A percentile compares a stretch with the other conserved stretches of the same genome.
Evolutionary conservation across 768 basidiomycete species (phyloP).

Genomic region (Mycena venus): DNA sequence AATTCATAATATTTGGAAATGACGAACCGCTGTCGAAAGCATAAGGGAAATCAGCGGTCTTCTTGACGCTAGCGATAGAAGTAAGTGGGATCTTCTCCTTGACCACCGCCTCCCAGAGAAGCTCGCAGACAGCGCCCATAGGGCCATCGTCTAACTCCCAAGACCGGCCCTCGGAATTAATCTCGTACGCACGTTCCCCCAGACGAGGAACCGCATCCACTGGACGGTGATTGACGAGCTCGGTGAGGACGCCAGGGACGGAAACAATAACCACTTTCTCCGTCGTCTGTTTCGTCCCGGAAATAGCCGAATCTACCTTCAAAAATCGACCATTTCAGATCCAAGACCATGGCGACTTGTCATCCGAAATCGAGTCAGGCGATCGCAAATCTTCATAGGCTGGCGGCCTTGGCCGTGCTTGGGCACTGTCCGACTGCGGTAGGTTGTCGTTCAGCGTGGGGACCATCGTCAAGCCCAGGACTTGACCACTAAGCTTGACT

Average conservation of each 20-base stretch:
- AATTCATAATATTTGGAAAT: neutral
- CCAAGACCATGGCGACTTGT: slow-evolving; percentile 2
- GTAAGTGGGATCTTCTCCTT: too few species aligned
- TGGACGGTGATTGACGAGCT: too few species aligned
- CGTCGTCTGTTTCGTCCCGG: slow-evolving; percentile 13
- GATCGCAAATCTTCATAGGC: neutral
- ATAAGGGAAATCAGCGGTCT: neutral
- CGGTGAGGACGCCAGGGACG: slow-evolving; percentile 12
- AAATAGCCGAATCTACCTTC: neutral
- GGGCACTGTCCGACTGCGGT: neutral
- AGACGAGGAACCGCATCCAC: too few species aligned
- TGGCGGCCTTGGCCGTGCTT: neutral
- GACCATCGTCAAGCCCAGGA: slow-evolving; percentile 4
- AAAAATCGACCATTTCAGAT: slow-evolving; percentile 19
- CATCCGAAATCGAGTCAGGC: neutral
- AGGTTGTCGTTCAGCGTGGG: neutral
- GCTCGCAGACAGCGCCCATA: too few species aligned
- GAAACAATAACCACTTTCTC: slow-evolving; percentile 10
- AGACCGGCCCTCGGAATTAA: too few species aligned
- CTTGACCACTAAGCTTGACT: slow-evolving; percentile 21
- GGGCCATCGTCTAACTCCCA: too few species aligned
- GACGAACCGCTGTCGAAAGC: too few species aligned
- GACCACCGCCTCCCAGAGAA: too few species aligned
- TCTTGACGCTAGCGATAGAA: slow-evolving; percentile 11
- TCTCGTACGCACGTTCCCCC: too few species aligned